Evolutionary conservation across 2,329 filamentous ascomycete species (phyloP).

Genomic region (Blastomyces silverae): DNA sequence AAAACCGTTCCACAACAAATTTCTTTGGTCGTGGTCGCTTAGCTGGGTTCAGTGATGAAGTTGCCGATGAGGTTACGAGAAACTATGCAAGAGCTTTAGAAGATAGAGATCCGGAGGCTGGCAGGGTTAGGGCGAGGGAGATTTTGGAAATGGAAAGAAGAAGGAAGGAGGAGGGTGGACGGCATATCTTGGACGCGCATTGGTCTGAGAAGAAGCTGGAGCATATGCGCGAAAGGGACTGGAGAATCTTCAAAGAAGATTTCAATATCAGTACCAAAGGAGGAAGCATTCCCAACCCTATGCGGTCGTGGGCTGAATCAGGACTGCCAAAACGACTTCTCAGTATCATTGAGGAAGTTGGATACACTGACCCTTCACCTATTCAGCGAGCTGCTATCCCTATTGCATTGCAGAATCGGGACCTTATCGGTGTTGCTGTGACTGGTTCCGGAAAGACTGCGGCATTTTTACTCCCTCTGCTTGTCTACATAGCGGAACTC

Average conservation of each 20-base stretch:
- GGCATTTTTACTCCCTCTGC: constrained; percentile 80
- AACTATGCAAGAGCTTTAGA: constrained; percentile 63
- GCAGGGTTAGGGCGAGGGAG: constrained; percentile 66
- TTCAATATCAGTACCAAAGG: constrained; percentile 96
- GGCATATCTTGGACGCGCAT: constrained; percentile 77
- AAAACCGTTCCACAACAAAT: constrained; percentile 57
- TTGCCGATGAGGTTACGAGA: constrained; percentile 46
- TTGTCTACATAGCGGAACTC: constrained; percentile 90
- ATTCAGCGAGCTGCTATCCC: constrained; percentile 94
- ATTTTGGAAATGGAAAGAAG: constrained; percentile 79
- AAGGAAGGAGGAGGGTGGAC: constrained; percentile 62
- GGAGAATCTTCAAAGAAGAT: constrained; percentile 99
- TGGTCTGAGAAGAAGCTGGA: constrained; percentile 91
- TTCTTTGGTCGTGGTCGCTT: constrained; percentile 64
- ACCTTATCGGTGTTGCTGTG: constrained; percentile 96
- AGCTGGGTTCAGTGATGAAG: constrained; percentile 59
- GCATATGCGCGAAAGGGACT: constrained; percentile 95
- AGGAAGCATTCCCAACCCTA: constrained; percentile 84
- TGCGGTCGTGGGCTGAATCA: constrained; percentile 90
- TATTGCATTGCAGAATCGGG: constrained; percentile 82
- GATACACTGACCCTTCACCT: constrained; percentile 84
- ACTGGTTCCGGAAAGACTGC: constrained; percentile 99
- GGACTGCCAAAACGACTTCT: constrained; percentile 68
- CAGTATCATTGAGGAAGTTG: constrained; percentile 73
- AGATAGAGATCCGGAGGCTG: constrained; percentile 67